Evolutionary conservation across 176 grass and related monocot species (phyloP), one percentile per base, ranked within the genome.

Genomic region (Chloris gayana): DNA sequence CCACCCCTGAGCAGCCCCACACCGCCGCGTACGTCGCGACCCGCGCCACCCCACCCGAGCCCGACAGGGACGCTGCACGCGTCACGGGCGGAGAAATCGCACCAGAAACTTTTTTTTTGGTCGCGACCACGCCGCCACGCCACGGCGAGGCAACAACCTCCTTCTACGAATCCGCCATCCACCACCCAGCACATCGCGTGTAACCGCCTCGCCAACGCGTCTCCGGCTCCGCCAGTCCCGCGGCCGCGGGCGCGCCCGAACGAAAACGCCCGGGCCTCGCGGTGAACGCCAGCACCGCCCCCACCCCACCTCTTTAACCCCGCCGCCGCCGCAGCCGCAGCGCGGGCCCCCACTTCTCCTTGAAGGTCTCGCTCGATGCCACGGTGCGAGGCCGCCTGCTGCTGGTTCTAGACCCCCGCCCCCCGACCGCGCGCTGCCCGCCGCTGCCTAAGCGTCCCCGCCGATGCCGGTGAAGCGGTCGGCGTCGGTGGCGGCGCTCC

Each of bases 381-480:
- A 10, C 82, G 64, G 64, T 27, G 60, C 14, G 5, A 14, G 76
- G 82, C 81, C 81, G 46, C 59, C 50, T 54, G 50, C 50, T 18
- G 15, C 14, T 41, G 17, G 8, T 44, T 6, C 13, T 2, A 64
- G 60, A 27, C 41, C 67, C 46, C 18, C 18, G 33, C 0, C 27
- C 69, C 35, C 70, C 1, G 42, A 60, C 61, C 73, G 37, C 75
- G 35, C 14, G 59, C 7, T n/a, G n/a, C n/a, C n/a, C n/a, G n/a
- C 21, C 21, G 7, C 51, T 21, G n/a, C 64, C 50, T 54, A 54
- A 22, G 3, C 50, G n/a, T 59, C 56, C 56, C 66, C 30, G 33
- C 35, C 79, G 80, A 93, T 93, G 91, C 82, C 81, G 86, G 85
- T 70, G 66, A 90, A 90, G 80, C 88, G 88, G 82, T 71, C 83